Percentiles rank a stretch among this genome's conserved stretches.
Conservation (phyloP, 164 flowering plant species). For the Nelumbo lutea region DNA sequence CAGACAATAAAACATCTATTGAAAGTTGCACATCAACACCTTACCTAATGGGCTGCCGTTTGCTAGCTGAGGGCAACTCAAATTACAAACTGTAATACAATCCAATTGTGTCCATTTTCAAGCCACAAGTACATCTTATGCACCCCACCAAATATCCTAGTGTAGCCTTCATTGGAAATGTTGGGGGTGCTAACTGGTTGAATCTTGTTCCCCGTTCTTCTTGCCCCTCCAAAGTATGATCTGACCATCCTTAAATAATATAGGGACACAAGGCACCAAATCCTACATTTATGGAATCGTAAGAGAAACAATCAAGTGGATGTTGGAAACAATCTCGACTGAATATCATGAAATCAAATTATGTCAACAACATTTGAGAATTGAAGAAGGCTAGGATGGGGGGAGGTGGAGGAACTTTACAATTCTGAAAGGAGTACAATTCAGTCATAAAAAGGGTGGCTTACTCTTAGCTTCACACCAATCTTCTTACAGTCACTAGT, state of each 20-base stretch:
- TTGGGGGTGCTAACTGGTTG: not conserved
- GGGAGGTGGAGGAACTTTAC: not conserved
- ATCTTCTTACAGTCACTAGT: constrained; percentile 84
- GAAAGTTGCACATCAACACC: no score
- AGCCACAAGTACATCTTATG: no score
- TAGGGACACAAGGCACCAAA: constrained; percentile 91
- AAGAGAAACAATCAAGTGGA: not conserved
- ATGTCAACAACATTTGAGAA: not conserved
- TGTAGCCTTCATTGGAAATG: no score
- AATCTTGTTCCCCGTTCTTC: constrained; percentile 18
- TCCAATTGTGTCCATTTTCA: no score
- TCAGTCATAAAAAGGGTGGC: not conserved
- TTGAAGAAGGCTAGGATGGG: not conserved
- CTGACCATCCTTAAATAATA: constrained; percentile 80
- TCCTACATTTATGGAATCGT: constrained; percentile 45
- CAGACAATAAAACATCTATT: no score
- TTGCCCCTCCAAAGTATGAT: constrained; percentile 85
- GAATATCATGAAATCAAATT: not conserved
- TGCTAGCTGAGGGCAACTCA: no score
- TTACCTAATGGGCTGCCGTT: no score
- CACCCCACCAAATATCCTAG: no score
- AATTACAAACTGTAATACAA: no score
- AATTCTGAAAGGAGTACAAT: not conserved
- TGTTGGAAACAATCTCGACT: not conserved
- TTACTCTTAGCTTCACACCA: constrained; percentile 80